Base-by-base conservation (phyloP, 148 eudicot species). In the Dianthus caryophyllus region DNA sequence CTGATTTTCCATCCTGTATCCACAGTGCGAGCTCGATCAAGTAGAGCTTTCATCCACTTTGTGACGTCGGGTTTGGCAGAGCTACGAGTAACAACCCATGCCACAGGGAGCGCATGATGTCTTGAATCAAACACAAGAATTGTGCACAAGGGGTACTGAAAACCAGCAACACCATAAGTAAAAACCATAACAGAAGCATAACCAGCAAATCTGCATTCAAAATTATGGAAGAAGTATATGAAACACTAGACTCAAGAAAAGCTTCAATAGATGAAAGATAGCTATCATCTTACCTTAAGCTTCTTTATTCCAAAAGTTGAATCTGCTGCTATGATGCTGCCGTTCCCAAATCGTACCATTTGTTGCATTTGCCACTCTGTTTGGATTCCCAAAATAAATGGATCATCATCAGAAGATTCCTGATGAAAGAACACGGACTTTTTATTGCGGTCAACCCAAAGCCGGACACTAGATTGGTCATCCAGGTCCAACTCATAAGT, bases 311-410 rank as follows among this genome's bases (percentile, higher is more conserved):
- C 99, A 81, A 88, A 88, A 25, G 89, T 88, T 20, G 96, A 90
- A 80, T 90, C 99, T 50, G 77, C 83, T 47, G 99, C 99, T 63
- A 95, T 75, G 64, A 88, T 80, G 85, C 87, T 82, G 60, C 80
- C 80, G 64, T 88, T 84, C 62, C 99, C 99, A 80, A 90, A 94
- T 27, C 96, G 89, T 61, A 88, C 75, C 99, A 94, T 90, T 77
- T 94, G 99, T 44, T 90, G 97, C 82, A 90, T 67, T 67, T 94
- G 99, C 99, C 99, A 94, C 67, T 90, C 99, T 11, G 99, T 94
- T 79, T 90, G 99, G 67, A 94, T 86, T 49, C 99, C 99, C 84
- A 94, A 75, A 71, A 94, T 64, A 69, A 94, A 94, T 51, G 99
- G 80, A 50, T 88, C 84, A 2, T 64, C 77, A 16, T 82, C 96